phyloP scores from a whole-genome alignment of 208 protist genomes.

The Leishmania arabica region DNA sequence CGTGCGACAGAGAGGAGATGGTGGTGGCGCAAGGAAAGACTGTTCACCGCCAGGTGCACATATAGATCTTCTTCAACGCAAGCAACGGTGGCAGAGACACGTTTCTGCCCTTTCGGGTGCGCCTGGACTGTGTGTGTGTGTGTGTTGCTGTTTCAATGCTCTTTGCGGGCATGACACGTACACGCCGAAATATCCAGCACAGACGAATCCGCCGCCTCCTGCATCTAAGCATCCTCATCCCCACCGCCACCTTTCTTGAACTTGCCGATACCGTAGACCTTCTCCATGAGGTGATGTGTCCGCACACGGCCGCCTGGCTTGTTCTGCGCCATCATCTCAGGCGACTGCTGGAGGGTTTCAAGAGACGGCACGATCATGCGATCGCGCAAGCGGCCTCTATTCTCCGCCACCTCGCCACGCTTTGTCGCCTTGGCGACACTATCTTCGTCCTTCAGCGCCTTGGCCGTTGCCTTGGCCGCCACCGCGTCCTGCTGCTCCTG shows the following conservation, averaged over 20 bases:
- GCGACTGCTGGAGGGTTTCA: slow-evolving; percentile 60
- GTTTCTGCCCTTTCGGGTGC: background rate
- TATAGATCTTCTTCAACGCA: background rate
- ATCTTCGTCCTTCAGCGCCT: slow-evolving; percentile 39
- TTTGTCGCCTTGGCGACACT: slow-evolving; percentile 26
- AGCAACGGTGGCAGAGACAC: background rate
- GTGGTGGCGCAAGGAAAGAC: background rate
- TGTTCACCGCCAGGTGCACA: background rate
- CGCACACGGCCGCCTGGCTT: slow-evolving; percentile 34
- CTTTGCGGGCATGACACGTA: background rate
- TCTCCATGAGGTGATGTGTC: slow-evolving; percentile 58
- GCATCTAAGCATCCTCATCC: slow-evolving; percentile 56
- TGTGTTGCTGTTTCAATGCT: background rate
- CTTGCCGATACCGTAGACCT: slow-evolving; percentile 63
- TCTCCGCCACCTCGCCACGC: slow-evolving; percentile 58
- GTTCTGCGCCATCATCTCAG: slow-evolving; percentile 50
- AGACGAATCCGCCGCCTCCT: background rate
- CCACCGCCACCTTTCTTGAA: slow-evolving; percentile 56
- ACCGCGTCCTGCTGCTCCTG: slow-evolving; percentile 82
- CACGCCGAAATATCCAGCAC: background rate
- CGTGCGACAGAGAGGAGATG: background rate
- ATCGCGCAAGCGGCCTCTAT: slow-evolving; percentile 57
- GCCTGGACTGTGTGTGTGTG: background rate
- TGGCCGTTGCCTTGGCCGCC: slow-evolving; percentile 32
- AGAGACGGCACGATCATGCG: slow-evolving; percentile 47